A percentile compares a stretch with the other conserved stretches of the same genome.
These are phyloP conservation scores for Euphrasia confusa DNA, from an alignment of 257 asterid species.

Conservation along the genomic window DNA sequence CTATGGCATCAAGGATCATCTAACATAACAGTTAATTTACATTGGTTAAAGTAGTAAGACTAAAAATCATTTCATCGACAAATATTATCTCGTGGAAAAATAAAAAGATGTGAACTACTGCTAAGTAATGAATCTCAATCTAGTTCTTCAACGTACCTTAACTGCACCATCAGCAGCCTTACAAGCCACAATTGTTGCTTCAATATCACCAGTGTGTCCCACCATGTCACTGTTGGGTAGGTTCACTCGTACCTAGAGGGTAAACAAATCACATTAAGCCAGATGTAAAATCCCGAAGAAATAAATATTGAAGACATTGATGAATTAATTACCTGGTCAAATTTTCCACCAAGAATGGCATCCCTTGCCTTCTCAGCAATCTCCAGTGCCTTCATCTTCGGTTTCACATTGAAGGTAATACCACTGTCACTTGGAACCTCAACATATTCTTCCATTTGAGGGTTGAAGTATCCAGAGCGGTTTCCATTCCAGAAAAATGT, in stretches of 20 bases:
- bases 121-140: not conserved
- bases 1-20: conserved; percentile 88
- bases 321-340: conserved; percentile 65
- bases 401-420: conserved; percentile 82
- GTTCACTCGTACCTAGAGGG: conserved; percentile 88
- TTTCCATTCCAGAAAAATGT: conserved; percentile 99
- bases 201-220: conserved; percentile 96
- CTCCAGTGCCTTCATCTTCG: conserved; percentile 95
- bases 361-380: conserved; percentile 94
- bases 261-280: conserved; percentile 30
- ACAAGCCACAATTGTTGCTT: conserved; percentile 90
- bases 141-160: conserved; percentile 49
- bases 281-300: conserved; percentile 26
- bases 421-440: conserved; percentile 92
- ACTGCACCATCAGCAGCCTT: conserved; percentile 93
- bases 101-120: no score
- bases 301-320: conserved; percentile 1
- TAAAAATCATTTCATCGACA: not conserved
- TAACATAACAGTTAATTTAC: conserved; percentile 10
- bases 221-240: conserved; percentile 94
- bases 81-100: not conserved
- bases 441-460: conserved; percentile 78
- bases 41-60: not conserved
- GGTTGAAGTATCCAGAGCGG: conserved; percentile 83
- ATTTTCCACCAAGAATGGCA: conserved; percentile 78